Base-by-base conservation (phyloP, 108 stramenopile species). In the Licmophora abbreviata region DNA sequence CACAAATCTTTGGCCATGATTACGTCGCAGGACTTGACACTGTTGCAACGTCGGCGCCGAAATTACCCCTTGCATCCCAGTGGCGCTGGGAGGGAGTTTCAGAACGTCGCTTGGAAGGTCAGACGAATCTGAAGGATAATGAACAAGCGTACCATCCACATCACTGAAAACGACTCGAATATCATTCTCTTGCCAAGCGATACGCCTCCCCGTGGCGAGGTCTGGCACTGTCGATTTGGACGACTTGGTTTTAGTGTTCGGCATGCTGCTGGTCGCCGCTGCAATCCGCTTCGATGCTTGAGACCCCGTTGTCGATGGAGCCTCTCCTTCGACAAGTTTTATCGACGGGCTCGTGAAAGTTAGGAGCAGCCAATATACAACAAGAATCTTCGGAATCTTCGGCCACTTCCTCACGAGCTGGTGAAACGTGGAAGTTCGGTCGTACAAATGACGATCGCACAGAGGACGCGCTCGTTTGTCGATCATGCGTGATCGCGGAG, bases 121-220 rank as follows among this genome's bases (percentile, higher is more conserved):
- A 22, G 34, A 31, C 10, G 18, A 36, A 36, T 60, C 37, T 27
- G 24, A 26, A n/a, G 77, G 81, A 58, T 85, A 90, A 44, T 90
- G 83, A 0, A 85, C 68, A 2, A 85, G 55, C n/a, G 88, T 83
- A 0, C 88, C 83, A 50, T 90, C 88, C 12, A 90, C 56, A 57
- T 90, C 88, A 25, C 80, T 80, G 58, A 83, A 85, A 7, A 82
- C 69, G 8, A 77, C 26, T 14, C 11, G 14, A 0, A 59, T 54
- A 12, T 58, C 45, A 1, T 44, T 49, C 0, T 45, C 23, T 29
- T 17, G 18, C 11, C 26, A 27, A 2, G 36, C 6, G 23, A 23
- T 12, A 22, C 25, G 26, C 51, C 17, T 52, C 23, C 36, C 26
- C 23, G 51, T 8, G 18, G 10, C 14, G 4, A 52, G 18, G 12